Conservation (phyloP, 202 grass and related monocot genomes). For the Bolboschoenoplectus hybrid region DNA sequence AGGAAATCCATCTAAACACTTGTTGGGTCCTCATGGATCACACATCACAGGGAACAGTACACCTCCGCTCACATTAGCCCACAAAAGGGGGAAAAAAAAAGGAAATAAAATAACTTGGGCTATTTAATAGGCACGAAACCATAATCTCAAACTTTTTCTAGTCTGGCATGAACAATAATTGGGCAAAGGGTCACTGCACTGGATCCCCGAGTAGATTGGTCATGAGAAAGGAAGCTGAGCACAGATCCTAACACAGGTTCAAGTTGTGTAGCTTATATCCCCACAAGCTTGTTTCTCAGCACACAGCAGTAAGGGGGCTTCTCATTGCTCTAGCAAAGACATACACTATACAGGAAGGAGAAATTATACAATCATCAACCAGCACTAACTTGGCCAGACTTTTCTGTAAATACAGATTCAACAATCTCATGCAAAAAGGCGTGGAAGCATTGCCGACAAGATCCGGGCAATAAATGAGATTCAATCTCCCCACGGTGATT, state of each 20-base stretch:
- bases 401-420: slow-evolving; percentile 38
- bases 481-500: slow-evolving; percentile 42
- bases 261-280: not conserved
- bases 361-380: slow-evolving; percentile 3
- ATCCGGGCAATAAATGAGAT: slow-evolving; percentile 41
- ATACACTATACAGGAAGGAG: not conserved
- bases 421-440: slow-evolving; percentile 57
- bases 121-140: too few species aligned
- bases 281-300: not conserved
- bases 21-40: too few species aligned
- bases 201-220: too few species aligned
- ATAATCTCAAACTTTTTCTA: too few species aligned
- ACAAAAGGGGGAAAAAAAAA: too few species aligned
- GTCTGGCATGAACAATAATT: too few species aligned
- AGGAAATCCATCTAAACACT: too few species aligned
- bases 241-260: not conserved
- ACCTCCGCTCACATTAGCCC: too few species aligned
- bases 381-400: slow-evolving; percentile 33
- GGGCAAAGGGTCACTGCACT: too few species aligned
- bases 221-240: too few species aligned
- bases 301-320: not conserved
- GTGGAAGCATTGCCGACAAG: slow-evolving; percentile 64
- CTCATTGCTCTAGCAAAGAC: not conserved
- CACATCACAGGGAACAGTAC: too few species aligned
- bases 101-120: too few species aligned